These are phyloP conservation scores for Aspergillus candidus DNA, from an alignment of 2,329 filamentous ascomycete species.

Conservation along the genomic window DNA sequence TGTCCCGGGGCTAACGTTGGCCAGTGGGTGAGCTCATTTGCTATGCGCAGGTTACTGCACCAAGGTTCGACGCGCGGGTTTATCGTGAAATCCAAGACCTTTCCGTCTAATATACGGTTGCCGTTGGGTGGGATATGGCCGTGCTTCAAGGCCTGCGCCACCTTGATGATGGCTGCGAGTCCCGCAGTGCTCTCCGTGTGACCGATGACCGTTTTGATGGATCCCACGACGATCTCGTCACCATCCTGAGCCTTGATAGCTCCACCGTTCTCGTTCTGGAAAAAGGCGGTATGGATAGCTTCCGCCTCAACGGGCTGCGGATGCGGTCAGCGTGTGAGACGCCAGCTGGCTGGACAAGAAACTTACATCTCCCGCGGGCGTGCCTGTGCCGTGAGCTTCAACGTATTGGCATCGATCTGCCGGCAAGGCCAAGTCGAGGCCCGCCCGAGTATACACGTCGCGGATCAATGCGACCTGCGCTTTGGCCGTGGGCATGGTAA, in stretches of 20 bases:
- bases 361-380: constrained; percentile 20
- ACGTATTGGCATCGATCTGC: constrained; percentile 24
- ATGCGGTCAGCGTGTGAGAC: too few relatives aligned
- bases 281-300: too few relatives aligned
- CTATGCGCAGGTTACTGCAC: too few relatives aligned
- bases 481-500: constrained; percentile 1
- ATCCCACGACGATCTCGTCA: constrained; percentile 17
- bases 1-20: constrained; percentile 13
- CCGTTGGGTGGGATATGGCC: constrained; percentile 23
- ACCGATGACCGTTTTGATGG: constrained; percentile 25
- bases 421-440: constrained; percentile 23
- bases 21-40: too few relatives aligned
- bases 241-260: constrained; percentile 12
- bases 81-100: constrained; percentile 8
- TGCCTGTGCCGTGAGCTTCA: constrained; percentile 39
- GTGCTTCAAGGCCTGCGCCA: constrained; percentile 22
- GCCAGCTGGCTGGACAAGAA: too few relatives aligned
- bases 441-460: constrained; percentile 12
- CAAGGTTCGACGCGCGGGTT: too few relatives aligned
- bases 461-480: constrained; percentile 4
- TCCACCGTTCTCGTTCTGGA: constrained; percentile 10
- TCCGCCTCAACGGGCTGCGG: too few relatives aligned
- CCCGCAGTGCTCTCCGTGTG: constrained; percentile 23
- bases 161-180: constrained; percentile 22
- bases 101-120: constrained; percentile 18